phyloP scores from a whole-genome alignment of 805 yeast genomes.

The Wickerhamiella azymoides region DNA sequence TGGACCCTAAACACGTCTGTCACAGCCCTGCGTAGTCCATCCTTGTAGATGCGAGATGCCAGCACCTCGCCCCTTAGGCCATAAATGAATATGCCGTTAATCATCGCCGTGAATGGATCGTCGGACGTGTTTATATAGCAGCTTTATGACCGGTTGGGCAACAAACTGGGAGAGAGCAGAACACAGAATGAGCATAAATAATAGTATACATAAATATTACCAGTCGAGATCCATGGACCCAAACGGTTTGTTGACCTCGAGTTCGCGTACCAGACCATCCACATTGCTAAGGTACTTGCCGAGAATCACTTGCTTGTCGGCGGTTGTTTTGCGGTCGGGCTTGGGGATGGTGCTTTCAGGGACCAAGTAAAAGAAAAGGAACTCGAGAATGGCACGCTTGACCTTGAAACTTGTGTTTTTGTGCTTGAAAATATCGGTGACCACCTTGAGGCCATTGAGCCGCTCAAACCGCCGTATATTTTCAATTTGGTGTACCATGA shows the following conservation, averaged over 20 bases:
- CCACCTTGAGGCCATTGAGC: constrained; percentile 38
- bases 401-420: constrained; percentile 35
- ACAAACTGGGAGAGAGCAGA: too few relatives aligned
- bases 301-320: constrained; percentile 33
- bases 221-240: constrained; percentile 36
- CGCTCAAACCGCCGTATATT: constrained; percentile 47
- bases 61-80: constrained; percentile 73
- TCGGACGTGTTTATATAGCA: neutral
- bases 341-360: constrained; percentile 36
- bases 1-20: constrained; percentile 87
- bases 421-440: constrained; percentile 35
- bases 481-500: constrained; percentile 41
- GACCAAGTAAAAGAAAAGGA: constrained; percentile 50
- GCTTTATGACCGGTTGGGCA: too few relatives aligned
- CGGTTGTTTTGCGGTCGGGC: constrained; percentile 27
- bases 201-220: constrained; percentile 21
- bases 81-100: constrained; percentile 67
- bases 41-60: constrained; percentile 57
- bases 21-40: constrained; percentile 63
- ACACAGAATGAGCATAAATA: neutral
- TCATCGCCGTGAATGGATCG: constrained; percentile 34
- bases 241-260: constrained; percentile 34
- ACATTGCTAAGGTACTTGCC: constrained; percentile 33
- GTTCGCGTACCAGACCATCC: constrained; percentile 34
- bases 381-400: constrained; percentile 52